Base-by-base conservation (phyloP, 345 rosid species). In the Arabis hirsuta region DNA sequence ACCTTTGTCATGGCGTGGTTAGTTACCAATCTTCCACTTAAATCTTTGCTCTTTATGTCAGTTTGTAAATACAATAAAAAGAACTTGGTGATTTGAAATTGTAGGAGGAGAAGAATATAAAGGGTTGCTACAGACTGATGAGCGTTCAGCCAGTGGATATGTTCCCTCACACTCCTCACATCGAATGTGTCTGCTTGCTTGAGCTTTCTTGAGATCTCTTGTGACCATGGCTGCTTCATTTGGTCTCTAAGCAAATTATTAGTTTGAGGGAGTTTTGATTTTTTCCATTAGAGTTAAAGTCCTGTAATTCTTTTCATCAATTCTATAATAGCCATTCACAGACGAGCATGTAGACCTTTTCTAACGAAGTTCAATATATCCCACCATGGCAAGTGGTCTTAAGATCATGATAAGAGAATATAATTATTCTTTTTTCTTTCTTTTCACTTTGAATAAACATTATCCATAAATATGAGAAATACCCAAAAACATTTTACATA, bases 131-230 rank as follows among this genome's bases (percentile, higher is more conserved):
- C 82, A 78, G 79, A 73, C 80, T 94, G 4, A 85, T 76, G 84
- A 88, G 89, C 71, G 64, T 94, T 41, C 95, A 79, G 66, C 98
- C 96, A 6, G 93, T 94, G 45, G 97, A 94, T 81, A 94, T 91
- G 98, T 94, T 94, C 74, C 96, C 96, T 54, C 97, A 94, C 81
- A 90, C 97, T 10, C 96, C 98, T 41, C 98, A 94, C 48, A 89
- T 89, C 2, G 98, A 94, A 74, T 94, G 96, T 71, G 88, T 94
- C 56, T 91, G 92, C 80, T 79, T 80, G 9, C 66, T 91, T 39
- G 97, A 94, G 89, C 92, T 91, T 64, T 52, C 82, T 71, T 87
- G 86, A 87, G 24, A 53, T 12, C 14, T 9, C 19, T 57, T 19
- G 47, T 50, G 13, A 51, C 72, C 16, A 41, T 57, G 42, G 60